Evolutionary conservation across 225 moss, liverwort and hornwort genomes (phyloP), one percentile per base, ranked within the genome.

Genomic region (Sphagnum tenellum): DNA sequence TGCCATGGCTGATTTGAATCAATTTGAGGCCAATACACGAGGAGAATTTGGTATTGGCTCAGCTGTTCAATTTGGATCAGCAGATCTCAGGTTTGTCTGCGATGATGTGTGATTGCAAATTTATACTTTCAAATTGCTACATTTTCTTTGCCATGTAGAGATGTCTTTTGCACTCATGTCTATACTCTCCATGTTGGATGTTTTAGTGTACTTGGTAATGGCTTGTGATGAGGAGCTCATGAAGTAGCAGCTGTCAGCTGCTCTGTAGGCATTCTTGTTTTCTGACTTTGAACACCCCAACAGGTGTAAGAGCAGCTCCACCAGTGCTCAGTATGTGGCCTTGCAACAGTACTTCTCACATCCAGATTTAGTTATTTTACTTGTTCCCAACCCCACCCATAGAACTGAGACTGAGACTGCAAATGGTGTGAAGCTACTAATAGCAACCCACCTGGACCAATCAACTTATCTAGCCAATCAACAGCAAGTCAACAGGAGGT

Each of bases 31-130:
- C 65, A 90, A 93, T 67, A 98, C 89, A 8, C 82, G 98, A 44
- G 98, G 98, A 61, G 98, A 98, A 54, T 98, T 98, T 9, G 98
- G 98, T 53, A 87, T 98, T 63, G 98, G 98, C 61, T 98, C 98
- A 12, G 98, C 98, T 70, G 98, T 87, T 60, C 98, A 98, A 57
- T 98, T 83, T 62, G 98, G 98, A 44, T 98, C 98, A 47, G 93
- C 93, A 45, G 98, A 98, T 78, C 74, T 98, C 11, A 98, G 90
- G 98, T 92, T 53, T 60, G 66, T 56, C n/a, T 4, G 48, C 12
- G 6, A 9, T 64, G 59, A 57, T 13, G 3, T 12, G 9, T 14
- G 45, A 62, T 62, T 62, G 44, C 29, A 29, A 29, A 29, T 29
- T 29, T 29, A 29, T 29, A 1, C 29, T 29, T 29, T 29, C 29